phyloP scores from a whole-genome alignment of 805 yeast species.

The Nakazawaea holstii region DNA sequence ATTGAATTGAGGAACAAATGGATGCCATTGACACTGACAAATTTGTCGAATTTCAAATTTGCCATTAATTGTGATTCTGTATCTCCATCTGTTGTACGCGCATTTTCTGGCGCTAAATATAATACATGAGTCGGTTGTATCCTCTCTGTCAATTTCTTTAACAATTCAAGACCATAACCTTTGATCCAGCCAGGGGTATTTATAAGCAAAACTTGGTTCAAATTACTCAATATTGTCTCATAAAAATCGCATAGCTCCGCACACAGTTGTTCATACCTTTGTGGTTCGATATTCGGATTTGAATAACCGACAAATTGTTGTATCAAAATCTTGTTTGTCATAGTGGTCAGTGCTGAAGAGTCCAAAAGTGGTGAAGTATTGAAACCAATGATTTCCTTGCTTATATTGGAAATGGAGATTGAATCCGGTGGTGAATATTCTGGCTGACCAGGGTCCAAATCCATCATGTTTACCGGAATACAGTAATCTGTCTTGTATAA shows the following conservation, averaged over 20 bases:
- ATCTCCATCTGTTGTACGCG: conserved; percentile 21
- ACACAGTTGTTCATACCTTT: conserved; percentile 42
- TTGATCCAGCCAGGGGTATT: conserved; percentile 92
- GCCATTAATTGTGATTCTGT: conserved; percentile 23
- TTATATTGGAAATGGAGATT: conserved; percentile 45
- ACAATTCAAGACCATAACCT: conserved; percentile 72
- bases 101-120: conserved; percentile 40
- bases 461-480: conserved; percentile 46
- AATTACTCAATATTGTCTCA: conserved; percentile 19
- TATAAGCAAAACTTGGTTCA: conserved; percentile 42
- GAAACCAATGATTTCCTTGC: conserved; percentile 32
- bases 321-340: conserved; percentile 17
- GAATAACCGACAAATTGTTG: conserved; percentile 53
- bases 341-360: conserved; percentile 10
- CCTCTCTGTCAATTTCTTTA: conserved; percentile 38
- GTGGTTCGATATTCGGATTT: conserved; percentile 66
- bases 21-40: conserved; percentile 28
- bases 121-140: conserved; percentile 53
- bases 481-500: conserved; percentile 20
- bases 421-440: conserved; percentile 72
- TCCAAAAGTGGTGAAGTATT: conserved; percentile 16
- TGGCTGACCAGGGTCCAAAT: conserved; percentile 88
- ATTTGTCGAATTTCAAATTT: conserved; percentile 19
- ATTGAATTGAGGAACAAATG: conserved; percentile 14
- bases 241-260: conserved; percentile 21